Conservation (phyloP, 495 filamentous ascomycete species). For the Penicillium coprophilum region DNA sequence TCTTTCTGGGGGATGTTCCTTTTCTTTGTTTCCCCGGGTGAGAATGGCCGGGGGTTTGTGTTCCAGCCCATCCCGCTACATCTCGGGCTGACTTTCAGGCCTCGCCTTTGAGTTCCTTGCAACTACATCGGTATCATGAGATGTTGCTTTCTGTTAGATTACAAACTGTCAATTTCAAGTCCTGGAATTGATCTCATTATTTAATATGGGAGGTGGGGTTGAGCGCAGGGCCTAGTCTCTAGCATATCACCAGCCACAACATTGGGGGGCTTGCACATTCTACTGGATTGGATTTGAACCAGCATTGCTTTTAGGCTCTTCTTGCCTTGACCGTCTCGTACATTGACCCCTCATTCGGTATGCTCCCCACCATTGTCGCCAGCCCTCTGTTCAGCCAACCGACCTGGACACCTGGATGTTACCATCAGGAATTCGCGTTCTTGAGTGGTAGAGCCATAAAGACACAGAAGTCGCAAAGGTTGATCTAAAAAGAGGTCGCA, state of each 20-base stretch:
- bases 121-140: slow-evolving; percentile 3
- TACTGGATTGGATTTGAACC: background rate
- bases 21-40: background rate
- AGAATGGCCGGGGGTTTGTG: slow-evolving; percentile 1
- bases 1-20: background rate
- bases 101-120: slow-evolving; percentile 3
- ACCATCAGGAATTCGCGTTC: background rate
- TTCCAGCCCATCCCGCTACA: slow-evolving; percentile 15
- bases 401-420: background rate
- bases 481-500: background rate
- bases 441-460: background rate
- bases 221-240: slow-evolving; percentile 8
- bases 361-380: background rate
- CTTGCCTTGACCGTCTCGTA: slow-evolving; percentile 5
- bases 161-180: background rate
- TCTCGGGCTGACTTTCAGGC: slow-evolving; percentile 9
- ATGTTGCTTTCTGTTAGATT: slow-evolving; percentile 4
- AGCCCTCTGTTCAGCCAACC: background rate
- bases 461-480: background rate
- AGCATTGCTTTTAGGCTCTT: background rate
- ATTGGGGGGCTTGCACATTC: background rate
- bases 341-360: slow-evolving; percentile 7
- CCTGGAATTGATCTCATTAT: background rate
- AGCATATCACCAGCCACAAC: slow-evolving; percentile 1
- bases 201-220: slow-evolving; percentile 4